Evolutionary conservation across 2,329 filamentous ascomycete species (phyloP).

Genomic region (Aplosporella prunicola): DNA sequence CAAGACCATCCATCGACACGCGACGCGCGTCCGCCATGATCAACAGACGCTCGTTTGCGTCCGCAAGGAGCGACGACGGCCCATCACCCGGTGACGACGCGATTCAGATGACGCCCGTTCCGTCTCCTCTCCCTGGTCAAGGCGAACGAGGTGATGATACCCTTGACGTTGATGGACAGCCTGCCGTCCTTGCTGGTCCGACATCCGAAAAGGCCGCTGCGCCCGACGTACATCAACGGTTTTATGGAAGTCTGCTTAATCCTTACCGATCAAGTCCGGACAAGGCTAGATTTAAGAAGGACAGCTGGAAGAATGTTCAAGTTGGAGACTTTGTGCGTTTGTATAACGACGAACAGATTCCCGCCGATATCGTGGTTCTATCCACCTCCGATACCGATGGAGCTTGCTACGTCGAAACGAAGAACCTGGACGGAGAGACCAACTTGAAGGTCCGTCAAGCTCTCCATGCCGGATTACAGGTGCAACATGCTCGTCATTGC

Average conservation of each 20-base stretch:
- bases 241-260: slow-evolving; percentile 65
- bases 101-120: slow-evolving; percentile 93
- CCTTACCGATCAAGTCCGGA: slow-evolving; percentile 54
- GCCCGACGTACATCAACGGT: slow-evolving; percentile 34
- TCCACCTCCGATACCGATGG: slow-evolving; percentile 91
- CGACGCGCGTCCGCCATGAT: slow-evolving; percentile 49
- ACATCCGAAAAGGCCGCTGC: slow-evolving; percentile 15
- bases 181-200: slow-evolving; percentile 19
- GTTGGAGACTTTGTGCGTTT: slow-evolving; percentile 95
- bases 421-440: slow-evolving; percentile 95
- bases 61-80: slow-evolving; percentile 33
- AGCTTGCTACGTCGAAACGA: slow-evolving; percentile 94
- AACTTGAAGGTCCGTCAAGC: slow-evolving; percentile 93
- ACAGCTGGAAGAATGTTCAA: slow-evolving; percentile 89
- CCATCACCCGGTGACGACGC: slow-evolving; percentile 39
- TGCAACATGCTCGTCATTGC: slow-evolving; percentile 86
- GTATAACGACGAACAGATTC: slow-evolving; percentile 92
- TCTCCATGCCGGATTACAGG: slow-evolving; percentile 68
- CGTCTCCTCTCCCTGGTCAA: slow-evolving; percentile 60
- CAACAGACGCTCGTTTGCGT: slow-evolving; percentile 42
- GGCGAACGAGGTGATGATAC: slow-evolving; percentile 28
- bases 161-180: slow-evolving; percentile 16
- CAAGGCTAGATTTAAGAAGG: slow-evolving; percentile 78
- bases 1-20: slow-evolving; percentile 58
- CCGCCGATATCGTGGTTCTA: slow-evolving; percentile 84